Percentiles rank a stretch among this genome's conserved stretches.
Conservation (phyloP, 768 basidiomycete genomes). For the Rhodotorula paludigena region DNA sequence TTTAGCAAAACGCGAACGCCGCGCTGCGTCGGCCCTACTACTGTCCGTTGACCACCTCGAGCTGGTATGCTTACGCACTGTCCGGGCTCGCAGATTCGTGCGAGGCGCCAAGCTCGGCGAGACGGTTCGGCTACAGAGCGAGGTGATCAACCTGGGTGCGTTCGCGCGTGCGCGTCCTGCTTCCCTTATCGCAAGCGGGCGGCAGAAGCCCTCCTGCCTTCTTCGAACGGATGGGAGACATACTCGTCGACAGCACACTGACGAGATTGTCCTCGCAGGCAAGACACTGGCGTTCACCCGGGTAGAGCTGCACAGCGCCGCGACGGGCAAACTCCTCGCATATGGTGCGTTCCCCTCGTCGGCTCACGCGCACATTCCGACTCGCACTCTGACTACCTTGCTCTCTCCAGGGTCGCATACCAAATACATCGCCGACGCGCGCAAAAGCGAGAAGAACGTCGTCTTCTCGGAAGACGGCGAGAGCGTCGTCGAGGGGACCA, state of each 20-base stretch:
- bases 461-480: slow-evolving; percentile 38
- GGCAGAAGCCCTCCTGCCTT: too few species aligned
- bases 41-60: too few species aligned
- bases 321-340: slow-evolving; percentile 38
- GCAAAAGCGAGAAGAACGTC: slow-evolving; percentile 32
- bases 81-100: slow-evolving; percentile 30
- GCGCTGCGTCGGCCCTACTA: too few species aligned
- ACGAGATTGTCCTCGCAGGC: slow-evolving; percentile 12
- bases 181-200: too few species aligned
- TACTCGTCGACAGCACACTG: background rate
- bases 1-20: too few species aligned
- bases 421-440: slow-evolving; percentile 40
- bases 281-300: slow-evolving; percentile 41
- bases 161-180: too few species aligned
- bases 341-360: slow-evolving; percentile 11
- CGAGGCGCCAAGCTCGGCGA: slow-evolving; percentile 36
- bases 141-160: slow-evolving; percentile 34
- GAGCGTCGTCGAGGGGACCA: slow-evolving; percentile 17
- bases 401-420: slow-evolving; percentile 37
- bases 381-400: background rate
- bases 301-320: slow-evolving; percentile 20
- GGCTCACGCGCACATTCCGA: background rate
- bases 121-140: slow-evolving; percentile 20
- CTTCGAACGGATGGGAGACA: background rate
- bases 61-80: too few species aligned